phyloP scores from a whole-genome alignment of 352 stramenopile genomes.

The Phytopythium kandeliae region DNA sequence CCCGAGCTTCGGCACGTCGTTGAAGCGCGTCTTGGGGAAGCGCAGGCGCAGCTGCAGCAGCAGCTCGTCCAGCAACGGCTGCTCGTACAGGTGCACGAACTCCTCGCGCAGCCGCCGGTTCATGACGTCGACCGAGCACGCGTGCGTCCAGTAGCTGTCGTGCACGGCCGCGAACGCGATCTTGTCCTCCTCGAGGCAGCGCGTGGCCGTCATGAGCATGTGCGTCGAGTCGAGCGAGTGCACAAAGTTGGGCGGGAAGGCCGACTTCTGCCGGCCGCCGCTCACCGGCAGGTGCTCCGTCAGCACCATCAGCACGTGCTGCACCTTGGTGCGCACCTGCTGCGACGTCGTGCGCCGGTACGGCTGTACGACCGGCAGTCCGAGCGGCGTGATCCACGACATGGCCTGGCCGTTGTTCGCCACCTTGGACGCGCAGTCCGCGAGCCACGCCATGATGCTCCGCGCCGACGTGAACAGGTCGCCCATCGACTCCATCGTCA shows the following conservation, averaged over 20 bases:
- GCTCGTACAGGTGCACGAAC: slow-evolving; percentile 98
- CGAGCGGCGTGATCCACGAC: slow-evolving; percentile 98
- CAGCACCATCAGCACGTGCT: slow-evolving; percentile 86
- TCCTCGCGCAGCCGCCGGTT: slow-evolving; percentile 87
- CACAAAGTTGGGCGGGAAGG: slow-evolving; percentile 99
- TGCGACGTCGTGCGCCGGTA: slow-evolving; percentile 89
- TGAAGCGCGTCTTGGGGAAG: slow-evolving; percentile 95
- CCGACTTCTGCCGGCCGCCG: slow-evolving; percentile 88
- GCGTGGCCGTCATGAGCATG: slow-evolving; percentile 98
- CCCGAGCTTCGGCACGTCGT: slow-evolving; percentile 89
- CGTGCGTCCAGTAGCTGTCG: slow-evolving; percentile 99
- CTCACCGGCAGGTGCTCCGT: slow-evolving; percentile 58
- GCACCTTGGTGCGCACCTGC: slow-evolving; percentile 80
- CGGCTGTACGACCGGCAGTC: slow-evolving; percentile 98
- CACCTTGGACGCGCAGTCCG: slow-evolving; percentile 64
- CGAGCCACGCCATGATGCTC: slow-evolving; percentile 93
- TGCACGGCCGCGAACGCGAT: slow-evolving; percentile 97
- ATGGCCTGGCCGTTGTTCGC: slow-evolving; percentile 90
- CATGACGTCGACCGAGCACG: slow-evolving; percentile 94
- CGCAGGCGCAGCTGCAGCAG: slow-evolving; percentile 89
- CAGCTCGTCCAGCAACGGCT: slow-evolving; percentile 95
- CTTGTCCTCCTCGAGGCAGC: slow-evolving; percentile 90
- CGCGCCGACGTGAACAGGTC: slow-evolving; percentile 95
- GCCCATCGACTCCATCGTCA: slow-evolving; percentile 96
- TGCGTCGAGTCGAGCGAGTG: slow-evolving; percentile 99